These are phyloP conservation scores for Turnera subulata DNA, from an alignment of 345 rosid species.

Conservation along the genomic window DNA sequence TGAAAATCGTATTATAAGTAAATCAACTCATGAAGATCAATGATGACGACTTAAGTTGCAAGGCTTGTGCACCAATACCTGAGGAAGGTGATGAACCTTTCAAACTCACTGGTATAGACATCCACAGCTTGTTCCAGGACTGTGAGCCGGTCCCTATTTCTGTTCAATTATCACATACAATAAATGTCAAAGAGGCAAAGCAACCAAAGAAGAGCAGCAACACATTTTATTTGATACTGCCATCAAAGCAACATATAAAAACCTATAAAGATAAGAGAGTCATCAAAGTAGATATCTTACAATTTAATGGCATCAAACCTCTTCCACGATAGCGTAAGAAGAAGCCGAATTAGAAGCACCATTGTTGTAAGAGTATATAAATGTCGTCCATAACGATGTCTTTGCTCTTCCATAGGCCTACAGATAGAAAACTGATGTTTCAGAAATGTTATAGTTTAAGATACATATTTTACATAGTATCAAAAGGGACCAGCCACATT, in stretches of 20 bases:
- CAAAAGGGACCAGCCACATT: too few relatives aligned
- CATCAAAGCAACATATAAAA: too few relatives aligned
- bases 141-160: constrained; percentile 51
- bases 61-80: constrained; percentile 42
- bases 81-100: constrained; percentile 68
- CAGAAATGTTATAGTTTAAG: not conserved
- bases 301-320: constrained; percentile 58
- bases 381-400: constrained; percentile 93
- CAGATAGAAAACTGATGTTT: constrained; percentile 19
- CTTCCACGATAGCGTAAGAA: constrained; percentile 57
- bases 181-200: constrained; percentile 19
- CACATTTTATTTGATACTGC: too few relatives aligned
- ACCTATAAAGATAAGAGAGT: too few relatives aligned
- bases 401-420: constrained; percentile 99
- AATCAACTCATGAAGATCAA: not conserved
- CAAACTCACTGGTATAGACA: constrained; percentile 67
- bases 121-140: constrained; percentile 67
- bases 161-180: constrained; percentile 22
- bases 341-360: constrained; percentile 58
- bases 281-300: constrained; percentile 44
- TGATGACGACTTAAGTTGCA: not conserved
- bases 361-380: constrained; percentile 74
- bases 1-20: not conserved
- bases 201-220: constrained; percentile 19
- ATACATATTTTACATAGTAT: not conserved